Base-by-base conservation (phyloP, 306 rosid genomes). In the Vigna radiata region DNA sequence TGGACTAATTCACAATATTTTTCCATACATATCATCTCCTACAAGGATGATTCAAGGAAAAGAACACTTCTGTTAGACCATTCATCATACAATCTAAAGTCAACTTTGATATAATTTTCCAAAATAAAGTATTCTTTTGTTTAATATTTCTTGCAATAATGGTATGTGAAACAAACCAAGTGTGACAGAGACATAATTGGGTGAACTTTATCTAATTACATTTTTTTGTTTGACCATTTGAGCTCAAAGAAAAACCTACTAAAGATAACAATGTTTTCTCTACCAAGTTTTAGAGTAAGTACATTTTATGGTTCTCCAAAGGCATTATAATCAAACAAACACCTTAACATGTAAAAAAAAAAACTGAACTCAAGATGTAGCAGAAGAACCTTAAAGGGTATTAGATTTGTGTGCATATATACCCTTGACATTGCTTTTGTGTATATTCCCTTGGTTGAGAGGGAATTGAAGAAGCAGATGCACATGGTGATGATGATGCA, bases 391-490 rank as follows among this genome's bases (percentile, higher is more conserved):
- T 36, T 36, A 36, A 36, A 36, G 41, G 41, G 41, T 36, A 36
- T 36, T 6, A 36, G 41, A 36, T 29, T 39, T 77, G 79, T 64
- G 48, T 44, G 29, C 62, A 31, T 58, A 18, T 68, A 18, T 68
- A 80, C 33, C 47, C 52, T 83, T 43, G 8, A 33, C 6, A 27
- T 68, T 71, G 63, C 56, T 65, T 56, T 10, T 11, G 49, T 72
- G 76, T 58, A 77, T 74, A 67, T 67, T 61, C 60, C 72, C 29
- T 72, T 75, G 31, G 65, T 10, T 64, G 73, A 61, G 29, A 58
- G 77, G 79, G 73, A 61, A 81, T 5, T 66, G 60, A 68, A 77
- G 37, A 8, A 55, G 69, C 90, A 79, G 76, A 78, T 75, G 91
- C 83, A 81, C 61, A 65, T 77, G 81, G 15, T 52, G 68, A 77